phyloP scores from a whole-genome alignment of 2,329 filamentous ascomycete species.

The Ophiostoma pallidulum region DNA sequence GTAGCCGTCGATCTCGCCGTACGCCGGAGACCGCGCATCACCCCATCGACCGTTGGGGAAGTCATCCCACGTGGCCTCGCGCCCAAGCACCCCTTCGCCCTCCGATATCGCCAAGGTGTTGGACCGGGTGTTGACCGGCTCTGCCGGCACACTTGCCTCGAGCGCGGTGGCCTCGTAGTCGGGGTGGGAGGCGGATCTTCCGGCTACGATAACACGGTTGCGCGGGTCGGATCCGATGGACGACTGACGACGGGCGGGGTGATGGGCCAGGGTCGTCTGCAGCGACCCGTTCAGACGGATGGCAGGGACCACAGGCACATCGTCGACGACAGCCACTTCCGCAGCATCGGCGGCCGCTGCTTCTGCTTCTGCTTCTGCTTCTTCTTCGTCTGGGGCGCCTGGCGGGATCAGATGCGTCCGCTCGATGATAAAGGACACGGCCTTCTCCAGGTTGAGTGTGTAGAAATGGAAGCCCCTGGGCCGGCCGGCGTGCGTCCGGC shows the following conservation, averaged over 20 bases:
- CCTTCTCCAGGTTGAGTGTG: constrained; percentile 91
- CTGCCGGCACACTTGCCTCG: constrained; percentile 67
- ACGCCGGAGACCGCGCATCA: constrained; percentile 90
- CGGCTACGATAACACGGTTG: constrained; percentile 77
- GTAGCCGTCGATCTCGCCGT: constrained; percentile 91
- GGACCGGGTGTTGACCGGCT: constrained; percentile 64
- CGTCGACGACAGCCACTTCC: constrained; percentile 42
- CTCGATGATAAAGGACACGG: constrained; percentile 87
- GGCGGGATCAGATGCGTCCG: constrained; percentile 70
- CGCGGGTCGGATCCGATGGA: constrained; percentile 76
- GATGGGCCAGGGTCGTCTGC: constrained; percentile 23
- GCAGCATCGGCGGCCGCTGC: constrained; percentile 37
- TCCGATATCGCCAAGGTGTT: constrained; percentile 91
- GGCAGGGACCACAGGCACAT: constrained; percentile 35
- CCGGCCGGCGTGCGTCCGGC: constrained; percentile 36
- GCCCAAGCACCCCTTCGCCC: constrained; percentile 77
- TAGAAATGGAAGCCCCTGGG: constrained; percentile 92
- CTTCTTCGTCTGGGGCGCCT: constrained; percentile 35
- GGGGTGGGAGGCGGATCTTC: constrained; percentile 46
- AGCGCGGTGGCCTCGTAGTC: constrained; percentile 64
- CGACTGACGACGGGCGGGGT: constrained; percentile 54
- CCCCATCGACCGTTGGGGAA: constrained; percentile 98
- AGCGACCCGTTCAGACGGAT: constrained; percentile 42
- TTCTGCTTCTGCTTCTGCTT: constrained; percentile 22
- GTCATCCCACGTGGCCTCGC: constrained; percentile 97